Evolutionary conservation across 352 stramenopile genomes (phyloP).

Genomic region (Pythium aquatile): DNA sequence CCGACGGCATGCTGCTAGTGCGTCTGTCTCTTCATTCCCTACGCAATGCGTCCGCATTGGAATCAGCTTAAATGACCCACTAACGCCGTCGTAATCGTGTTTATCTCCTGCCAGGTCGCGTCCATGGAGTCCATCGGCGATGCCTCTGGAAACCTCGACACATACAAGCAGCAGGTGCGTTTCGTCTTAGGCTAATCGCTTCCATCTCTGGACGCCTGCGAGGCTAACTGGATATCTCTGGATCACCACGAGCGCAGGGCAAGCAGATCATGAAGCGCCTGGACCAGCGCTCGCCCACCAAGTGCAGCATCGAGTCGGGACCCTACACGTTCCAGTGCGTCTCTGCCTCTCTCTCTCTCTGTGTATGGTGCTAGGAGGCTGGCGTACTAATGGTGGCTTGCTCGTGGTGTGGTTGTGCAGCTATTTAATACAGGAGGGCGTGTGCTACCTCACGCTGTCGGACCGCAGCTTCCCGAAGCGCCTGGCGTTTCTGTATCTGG

Average conservation of each 20-base stretch:
- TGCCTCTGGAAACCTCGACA: slow-evolving; percentile 81
- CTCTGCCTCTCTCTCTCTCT: background rate
- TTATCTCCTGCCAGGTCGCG: slow-evolving; percentile 62
- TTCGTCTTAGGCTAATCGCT: background rate
- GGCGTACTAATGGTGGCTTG: background rate
- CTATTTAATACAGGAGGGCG: slow-evolving; percentile 97
- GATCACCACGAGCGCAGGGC: slow-evolving; percentile 40
- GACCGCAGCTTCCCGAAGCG: slow-evolving; percentile 97
- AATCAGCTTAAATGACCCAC: background rate
- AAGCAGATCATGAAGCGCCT: slow-evolving; percentile 94
- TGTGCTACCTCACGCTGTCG: slow-evolving; percentile 97
- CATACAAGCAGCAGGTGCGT: slow-evolving; percentile 83
- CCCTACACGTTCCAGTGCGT: slow-evolving; percentile 91
- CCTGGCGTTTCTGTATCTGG: slow-evolving; percentile 97
- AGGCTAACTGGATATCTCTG: slow-evolving; percentile 4
- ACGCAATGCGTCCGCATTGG: background rate
- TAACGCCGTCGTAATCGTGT: slow-evolving; percentile 8
- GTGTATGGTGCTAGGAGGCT: background rate
- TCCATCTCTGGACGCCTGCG: background rate
- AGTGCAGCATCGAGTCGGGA: slow-evolving; percentile 94
- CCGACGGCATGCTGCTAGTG: slow-evolving; percentile 92
- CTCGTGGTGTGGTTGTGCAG: slow-evolving; percentile 29
- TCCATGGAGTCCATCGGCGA: slow-evolving; percentile 92
- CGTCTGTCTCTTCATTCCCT: slow-evolving; percentile 15
- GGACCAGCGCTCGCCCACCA: slow-evolving; percentile 88